Evolutionary conservation across 192 early-diverging fungal genomes (phyloP).

Genomic region (Mortierella antarctica): DNA sequence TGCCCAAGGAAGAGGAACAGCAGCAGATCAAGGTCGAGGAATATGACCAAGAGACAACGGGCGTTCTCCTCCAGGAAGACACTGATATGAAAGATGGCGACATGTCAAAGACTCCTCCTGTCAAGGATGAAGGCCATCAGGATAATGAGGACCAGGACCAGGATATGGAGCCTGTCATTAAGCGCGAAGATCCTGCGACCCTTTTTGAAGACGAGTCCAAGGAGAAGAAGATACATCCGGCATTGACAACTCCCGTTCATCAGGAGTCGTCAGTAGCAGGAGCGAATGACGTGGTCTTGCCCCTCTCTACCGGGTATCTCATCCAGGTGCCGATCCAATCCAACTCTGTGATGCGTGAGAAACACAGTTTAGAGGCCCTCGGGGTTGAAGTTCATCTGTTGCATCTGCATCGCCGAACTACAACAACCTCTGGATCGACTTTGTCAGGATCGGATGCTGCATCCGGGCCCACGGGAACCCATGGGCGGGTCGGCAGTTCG

Average conservation of each 20-base stretch:
- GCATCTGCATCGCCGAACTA: slow-evolving; percentile 31
- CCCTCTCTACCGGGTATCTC: slow-evolving; percentile 62
- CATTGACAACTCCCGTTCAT: too few species aligned
- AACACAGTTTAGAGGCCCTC: slow-evolving; percentile 53
- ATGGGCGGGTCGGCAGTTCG: neutral
- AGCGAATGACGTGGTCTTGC: slow-evolving; percentile 54
- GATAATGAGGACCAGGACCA: slow-evolving; percentile 7
- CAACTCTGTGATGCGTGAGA: slow-evolving; percentile 55
- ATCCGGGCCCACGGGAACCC: neutral
- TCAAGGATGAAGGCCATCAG: neutral
- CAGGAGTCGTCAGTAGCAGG: neutral
- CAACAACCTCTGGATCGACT: neutral
- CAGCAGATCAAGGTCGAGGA: neutral
- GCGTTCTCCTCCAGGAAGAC: neutral
- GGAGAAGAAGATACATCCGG: neutral
- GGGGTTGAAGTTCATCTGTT: slow-evolving; percentile 57
- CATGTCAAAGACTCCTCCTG: slow-evolving; percentile 5
- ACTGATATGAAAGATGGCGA: slow-evolving; percentile 3
- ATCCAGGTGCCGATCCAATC: slow-evolving; percentile 56
- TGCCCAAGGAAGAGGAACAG: neutral
- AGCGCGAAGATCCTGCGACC: slow-evolving; percentile 1
- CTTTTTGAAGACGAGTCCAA: neutral
- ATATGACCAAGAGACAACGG: too few species aligned
- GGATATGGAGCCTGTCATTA: slow-evolving; percentile 26
- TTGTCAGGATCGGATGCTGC: neutral